phyloP scores from a whole-genome alignment of 805 yeast genomes.

The Suhomyces vadensis region DNA sequence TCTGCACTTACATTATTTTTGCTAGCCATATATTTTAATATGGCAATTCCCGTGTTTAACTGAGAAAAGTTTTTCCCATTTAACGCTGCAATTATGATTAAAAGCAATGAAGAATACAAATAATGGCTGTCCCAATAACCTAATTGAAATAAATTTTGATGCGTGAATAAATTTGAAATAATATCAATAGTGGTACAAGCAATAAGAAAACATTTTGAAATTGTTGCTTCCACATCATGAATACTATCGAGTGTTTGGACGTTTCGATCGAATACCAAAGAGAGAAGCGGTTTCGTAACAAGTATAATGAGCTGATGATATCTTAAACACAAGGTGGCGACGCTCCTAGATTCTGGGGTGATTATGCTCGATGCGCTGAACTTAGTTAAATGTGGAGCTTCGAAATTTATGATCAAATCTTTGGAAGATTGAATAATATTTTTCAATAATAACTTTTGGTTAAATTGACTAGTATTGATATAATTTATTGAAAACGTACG shows the following conservation, averaged over 20 bases:
- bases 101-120: constrained; percentile 33
- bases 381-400: constrained; percentile 27
- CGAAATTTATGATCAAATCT: constrained; percentile 35
- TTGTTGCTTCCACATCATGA: constrained; percentile 24
- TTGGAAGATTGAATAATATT: constrained; percentile 29
- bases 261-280: constrained; percentile 29
- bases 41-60: constrained; percentile 29
- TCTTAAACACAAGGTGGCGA: constrained; percentile 37
- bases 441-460: constrained; percentile 33
- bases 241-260: constrained; percentile 24
- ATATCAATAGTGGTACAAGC: constrained; percentile 34
- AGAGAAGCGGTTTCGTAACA: constrained; percentile 36
- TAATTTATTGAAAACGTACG: constrained; percentile 41
- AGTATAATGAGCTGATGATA: constrained; percentile 35
- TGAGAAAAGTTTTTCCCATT: constrained; percentile 19
- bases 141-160: constrained; percentile 29
- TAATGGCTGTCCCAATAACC: constrained; percentile 46
- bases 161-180: constrained; percentile 27
- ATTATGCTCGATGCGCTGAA: constrained; percentile 23
- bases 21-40: constrained; percentile 36
- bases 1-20: constrained; percentile 37
- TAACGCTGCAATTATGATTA: constrained; percentile 29
- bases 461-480: constrained; percentile 42
- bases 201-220: constrained; percentile 29
- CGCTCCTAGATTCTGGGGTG: constrained; percentile 24